Evolutionary conservation across 805 yeast genomes (phyloP).

Genomic region (Metschnikowia lachancei): DNA sequence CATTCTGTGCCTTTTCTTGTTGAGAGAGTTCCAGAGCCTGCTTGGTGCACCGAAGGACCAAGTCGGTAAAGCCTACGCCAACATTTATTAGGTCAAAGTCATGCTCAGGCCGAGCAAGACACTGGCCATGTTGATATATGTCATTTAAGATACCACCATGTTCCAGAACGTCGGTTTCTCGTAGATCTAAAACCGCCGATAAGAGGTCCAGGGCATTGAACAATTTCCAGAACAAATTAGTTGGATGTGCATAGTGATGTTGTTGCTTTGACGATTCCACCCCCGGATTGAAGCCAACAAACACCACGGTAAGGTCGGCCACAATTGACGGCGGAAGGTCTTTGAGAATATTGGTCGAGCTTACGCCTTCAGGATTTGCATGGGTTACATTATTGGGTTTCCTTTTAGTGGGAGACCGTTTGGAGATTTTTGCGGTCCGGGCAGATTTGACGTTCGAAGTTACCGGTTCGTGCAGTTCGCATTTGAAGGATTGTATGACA

Average conservation of each 20-base stretch:
- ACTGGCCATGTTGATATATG: slow-evolving; percentile 10
- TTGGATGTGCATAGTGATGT: slow-evolving; percentile 70
- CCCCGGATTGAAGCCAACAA: slow-evolving; percentile 76
- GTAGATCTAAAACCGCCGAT: slow-evolving; percentile 3
- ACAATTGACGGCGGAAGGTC: slow-evolving; percentile 36
- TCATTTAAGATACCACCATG: slow-evolving; percentile 18
- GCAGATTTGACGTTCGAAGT: background rate
- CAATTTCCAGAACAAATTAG: slow-evolving; percentile 68
- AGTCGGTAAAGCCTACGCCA: slow-evolving; percentile 67
- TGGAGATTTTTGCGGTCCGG: background rate
- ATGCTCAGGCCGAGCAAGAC: slow-evolving; percentile 25
- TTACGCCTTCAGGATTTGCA: background rate
- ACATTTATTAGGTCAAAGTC: slow-evolving; percentile 45
- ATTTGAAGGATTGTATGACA: slow-evolving; percentile 12
- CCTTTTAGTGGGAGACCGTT: background rate
- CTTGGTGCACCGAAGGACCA: slow-evolving; percentile 61
- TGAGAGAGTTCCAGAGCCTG: slow-evolving; percentile 52
- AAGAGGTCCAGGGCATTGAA: slow-evolving; percentile 52
- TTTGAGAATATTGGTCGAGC: slow-evolving; percentile 8
- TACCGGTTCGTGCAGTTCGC: slow-evolving; percentile 4
- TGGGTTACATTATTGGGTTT: background rate
- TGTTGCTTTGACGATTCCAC: slow-evolving; percentile 56
- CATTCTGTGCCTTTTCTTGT: slow-evolving; percentile 54
- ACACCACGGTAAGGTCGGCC: slow-evolving; percentile 39
- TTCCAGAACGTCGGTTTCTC: slow-evolving; percentile 5